Percentiles rank a stretch among this genome's conserved stretches.
These are phyloP conservation scores for Silene latifolia DNA, from an alignment of 148 eudicot species.

Conservation along the genomic window DNA sequence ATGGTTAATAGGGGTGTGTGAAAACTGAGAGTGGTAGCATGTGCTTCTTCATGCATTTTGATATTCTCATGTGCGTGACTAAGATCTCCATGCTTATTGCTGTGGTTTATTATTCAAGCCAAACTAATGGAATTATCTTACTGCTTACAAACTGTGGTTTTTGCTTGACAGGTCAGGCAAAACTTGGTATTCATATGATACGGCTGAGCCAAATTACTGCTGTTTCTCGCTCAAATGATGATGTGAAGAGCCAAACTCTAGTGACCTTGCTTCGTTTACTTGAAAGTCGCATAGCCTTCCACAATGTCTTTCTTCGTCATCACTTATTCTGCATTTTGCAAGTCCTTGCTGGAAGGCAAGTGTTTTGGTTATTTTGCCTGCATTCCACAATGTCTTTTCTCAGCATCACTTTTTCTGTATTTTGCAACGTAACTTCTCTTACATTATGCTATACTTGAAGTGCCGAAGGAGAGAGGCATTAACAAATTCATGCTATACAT, in stretches of 20 bases:
- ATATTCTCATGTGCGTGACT: background rate
- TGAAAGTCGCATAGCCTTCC: slow-evolving; percentile 72
- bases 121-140: background rate
- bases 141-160: background rate
- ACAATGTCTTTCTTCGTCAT: slow-evolving; percentile 80
- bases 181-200: slow-evolving; percentile 71
- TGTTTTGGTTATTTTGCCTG: background rate
- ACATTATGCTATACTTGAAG: background rate
- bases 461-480: background rate
- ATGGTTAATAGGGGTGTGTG: background rate
- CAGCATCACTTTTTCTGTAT: background rate
- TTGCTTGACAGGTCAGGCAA: slow-evolving; percentile 68
- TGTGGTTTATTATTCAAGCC: background rate
- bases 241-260: slow-evolving; percentile 66
- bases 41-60: background rate
- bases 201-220: slow-evolving; percentile 74
- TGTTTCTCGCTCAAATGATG: slow-evolving; percentile 44
- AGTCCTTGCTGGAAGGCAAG: slow-evolving; percentile 88
- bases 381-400: background rate
- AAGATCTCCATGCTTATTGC: slow-evolving; percentile 4
- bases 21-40: background rate
- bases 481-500: background rate
- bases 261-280: slow-evolving; percentile 77
- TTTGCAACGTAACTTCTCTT: background rate
- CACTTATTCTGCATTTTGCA: slow-evolving; percentile 88